phyloP scores from a whole-genome alignment of 2,329 filamentous ascomycete species.

The Alternaria sp. region DNA sequence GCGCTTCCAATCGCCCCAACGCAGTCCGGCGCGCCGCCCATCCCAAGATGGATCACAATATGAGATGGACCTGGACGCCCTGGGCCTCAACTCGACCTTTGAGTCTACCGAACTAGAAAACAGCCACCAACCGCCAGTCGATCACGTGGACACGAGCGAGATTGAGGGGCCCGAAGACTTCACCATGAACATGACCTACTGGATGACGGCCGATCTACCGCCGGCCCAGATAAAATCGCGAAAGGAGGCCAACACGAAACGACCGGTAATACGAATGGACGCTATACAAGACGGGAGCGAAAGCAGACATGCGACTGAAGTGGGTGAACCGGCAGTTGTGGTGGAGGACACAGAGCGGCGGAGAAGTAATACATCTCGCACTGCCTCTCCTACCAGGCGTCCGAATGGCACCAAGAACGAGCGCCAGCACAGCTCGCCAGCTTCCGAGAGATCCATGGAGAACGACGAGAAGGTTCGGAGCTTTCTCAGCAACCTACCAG shows the following conservation, averaged over 20 bases:
- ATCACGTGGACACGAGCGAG: conserved; percentile 48
- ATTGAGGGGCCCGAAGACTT: conserved; percentile 52
- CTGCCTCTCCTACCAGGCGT: conserved; percentile 31
- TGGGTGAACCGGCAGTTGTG: conserved; percentile 27
- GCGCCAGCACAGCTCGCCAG: conserved; percentile 25
- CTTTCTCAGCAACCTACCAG: conserved; percentile 47
- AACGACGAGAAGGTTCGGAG: conserved; percentile 48
- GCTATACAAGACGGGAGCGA: conserved; percentile 16
- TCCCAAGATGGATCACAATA: conserved; percentile 47
- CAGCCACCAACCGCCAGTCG: conserved; percentile 37
- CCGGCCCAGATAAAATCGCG: conserved; percentile 38
- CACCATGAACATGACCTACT: conserved; percentile 53
- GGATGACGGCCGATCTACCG: conserved; percentile 48
- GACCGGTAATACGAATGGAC: conserved; percentile 26
- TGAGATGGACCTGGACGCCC: conserved; percentile 48
- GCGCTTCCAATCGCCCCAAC: conserved; percentile 37
- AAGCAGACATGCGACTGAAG: conserved; percentile 21
- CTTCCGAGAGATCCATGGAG: conserved; percentile 44
- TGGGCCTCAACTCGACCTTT: conserved; percentile 45
- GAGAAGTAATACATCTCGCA: conserved; percentile 2
- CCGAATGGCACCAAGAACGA: conserved; percentile 32
- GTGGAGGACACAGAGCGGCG: conserved; percentile 19
- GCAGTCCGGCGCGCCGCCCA: conserved; percentile 33
- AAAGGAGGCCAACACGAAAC: conserved; percentile 34
- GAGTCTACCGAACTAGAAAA: conserved; percentile 42